Percentiles rank a stretch among this genome's conserved stretches.
phyloP scores from a whole-genome alignment of 1,139 yeast genomes.

The Kodamaea sp. region DNA sequence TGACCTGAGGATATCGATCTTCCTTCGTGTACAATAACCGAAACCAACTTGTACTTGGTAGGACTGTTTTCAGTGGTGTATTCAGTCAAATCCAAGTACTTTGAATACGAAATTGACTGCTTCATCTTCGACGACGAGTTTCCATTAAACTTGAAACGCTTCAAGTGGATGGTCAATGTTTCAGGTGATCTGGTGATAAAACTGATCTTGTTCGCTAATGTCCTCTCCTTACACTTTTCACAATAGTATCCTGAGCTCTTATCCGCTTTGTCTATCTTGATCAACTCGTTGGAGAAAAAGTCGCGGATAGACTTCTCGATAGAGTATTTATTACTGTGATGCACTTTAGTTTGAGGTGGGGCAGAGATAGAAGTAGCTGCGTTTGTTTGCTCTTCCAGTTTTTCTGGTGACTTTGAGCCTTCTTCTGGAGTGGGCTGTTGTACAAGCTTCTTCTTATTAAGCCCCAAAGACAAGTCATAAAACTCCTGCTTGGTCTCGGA shows the following conservation, averaged over 20 bases:
- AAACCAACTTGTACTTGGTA: slow-evolving; percentile 69
- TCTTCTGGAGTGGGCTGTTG: slow-evolving; percentile 5
- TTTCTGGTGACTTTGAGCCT: slow-evolving; percentile 3
- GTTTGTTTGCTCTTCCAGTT: slow-evolving; percentile 4
- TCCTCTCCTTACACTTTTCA: slow-evolving; percentile 77
- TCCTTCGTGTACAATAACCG: slow-evolving; percentile 94
- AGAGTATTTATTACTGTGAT: slow-evolving; percentile 52
- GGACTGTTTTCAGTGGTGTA: slow-evolving; percentile 54
- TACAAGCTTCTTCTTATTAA: slow-evolving; percentile 47
- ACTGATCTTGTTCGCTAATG: slow-evolving; percentile 76
- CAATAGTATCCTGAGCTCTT: slow-evolving; percentile 74
- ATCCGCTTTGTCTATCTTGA: slow-evolving; percentile 65
- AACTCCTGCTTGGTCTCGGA: slow-evolving; percentile 94
- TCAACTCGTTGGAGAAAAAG: slow-evolving; percentile 77
- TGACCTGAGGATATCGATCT: slow-evolving; percentile 92
- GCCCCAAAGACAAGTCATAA: slow-evolving; percentile 82
- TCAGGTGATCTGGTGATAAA: slow-evolving; percentile 85
- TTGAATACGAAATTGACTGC: slow-evolving; percentile 80
- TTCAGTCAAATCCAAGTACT: slow-evolving; percentile 68
- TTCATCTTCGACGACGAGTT: slow-evolving; percentile 77
- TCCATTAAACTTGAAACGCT: slow-evolving; percentile 87
- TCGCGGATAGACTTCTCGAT: slow-evolving; percentile 74
- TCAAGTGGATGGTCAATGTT: slow-evolving; percentile 80
- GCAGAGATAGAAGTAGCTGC: slow-evolving; percentile 12
- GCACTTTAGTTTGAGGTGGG: no score